Conservation (phyloP, 2,329 filamentous ascomycete genomes). For the Phaeoacremonium minimum region DNA sequence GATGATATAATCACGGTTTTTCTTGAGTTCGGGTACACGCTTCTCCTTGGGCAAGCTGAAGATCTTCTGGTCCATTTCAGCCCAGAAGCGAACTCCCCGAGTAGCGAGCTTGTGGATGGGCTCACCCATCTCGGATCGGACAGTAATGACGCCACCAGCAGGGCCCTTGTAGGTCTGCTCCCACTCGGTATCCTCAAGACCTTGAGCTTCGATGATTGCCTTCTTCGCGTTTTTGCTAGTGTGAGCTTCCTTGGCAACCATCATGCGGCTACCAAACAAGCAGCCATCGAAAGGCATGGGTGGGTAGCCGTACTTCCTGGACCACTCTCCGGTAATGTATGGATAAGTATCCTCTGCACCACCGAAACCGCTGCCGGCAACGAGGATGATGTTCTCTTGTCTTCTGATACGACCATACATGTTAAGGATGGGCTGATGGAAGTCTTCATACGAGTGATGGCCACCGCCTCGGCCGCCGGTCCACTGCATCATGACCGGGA, state of each 20-base stretch:
- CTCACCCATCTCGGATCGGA: slow-evolving; percentile 98
- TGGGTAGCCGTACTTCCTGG: slow-evolving; percentile 80
- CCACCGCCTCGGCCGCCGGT: slow-evolving; percentile 91
- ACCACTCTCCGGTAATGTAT: slow-evolving; percentile 86
- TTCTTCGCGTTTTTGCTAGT: slow-evolving; percentile 85
- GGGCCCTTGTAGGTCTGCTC: slow-evolving; percentile 90
- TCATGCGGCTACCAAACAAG: slow-evolving; percentile 87
- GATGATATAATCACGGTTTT: slow-evolving; percentile 87
- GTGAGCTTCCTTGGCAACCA: slow-evolving; percentile 89
- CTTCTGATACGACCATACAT: slow-evolving; percentile 89
- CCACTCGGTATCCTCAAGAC: slow-evolving; percentile 79
- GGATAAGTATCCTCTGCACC: slow-evolving; percentile 87
- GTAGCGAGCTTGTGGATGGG: slow-evolving; percentile 98
- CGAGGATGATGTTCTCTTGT: slow-evolving; percentile 79
- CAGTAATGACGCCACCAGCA: slow-evolving; percentile 91
- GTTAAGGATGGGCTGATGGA: slow-evolving; percentile 84
- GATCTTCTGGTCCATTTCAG: slow-evolving; percentile 98
- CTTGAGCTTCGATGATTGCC: slow-evolving; percentile 81
- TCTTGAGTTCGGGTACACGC: slow-evolving; percentile 80
- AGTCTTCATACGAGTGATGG: slow-evolving; percentile 93
- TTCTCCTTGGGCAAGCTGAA: slow-evolving; percentile 96
- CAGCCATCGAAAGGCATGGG: slow-evolving; percentile 94
- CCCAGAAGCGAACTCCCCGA: slow-evolving; percentile 93
- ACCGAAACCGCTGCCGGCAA: slow-evolving; percentile 90
- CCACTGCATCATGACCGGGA: slow-evolving; percentile 93